A percentile compares a stretch with the other conserved stretches of the same genome.
Conservation (phyloP, 2,329 filamentous ascomycete genomes). For the Claviceps pazoutovae region DNA sequence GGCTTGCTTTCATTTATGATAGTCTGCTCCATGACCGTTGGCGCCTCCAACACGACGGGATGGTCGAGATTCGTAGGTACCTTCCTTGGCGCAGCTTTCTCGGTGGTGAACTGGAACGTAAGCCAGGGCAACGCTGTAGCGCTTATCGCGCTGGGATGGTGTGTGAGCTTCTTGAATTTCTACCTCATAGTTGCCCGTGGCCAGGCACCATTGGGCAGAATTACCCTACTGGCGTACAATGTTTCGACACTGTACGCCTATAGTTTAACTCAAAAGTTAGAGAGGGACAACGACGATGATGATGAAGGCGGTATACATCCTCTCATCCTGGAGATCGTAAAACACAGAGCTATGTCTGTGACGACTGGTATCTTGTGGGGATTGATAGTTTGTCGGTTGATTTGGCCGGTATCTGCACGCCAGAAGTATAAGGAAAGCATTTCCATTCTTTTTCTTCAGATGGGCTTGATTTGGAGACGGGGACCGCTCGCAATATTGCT, state of each 20-base stretch:
- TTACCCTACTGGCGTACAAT: constrained; percentile 87
- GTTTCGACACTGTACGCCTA: constrained; percentile 84
- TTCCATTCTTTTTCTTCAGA: constrained; percentile 72
- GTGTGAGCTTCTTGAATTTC: constrained; percentile 65
- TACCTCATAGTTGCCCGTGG: constrained; percentile 70
- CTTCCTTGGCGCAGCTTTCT: constrained; percentile 58
- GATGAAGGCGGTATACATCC: constrained; percentile 71
- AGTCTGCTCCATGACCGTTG: constrained; percentile 89
- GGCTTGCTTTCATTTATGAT: constrained; percentile 91
- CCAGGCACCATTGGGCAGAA: constrained; percentile 75
- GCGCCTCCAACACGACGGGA: constrained; percentile 80
- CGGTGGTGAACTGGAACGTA: constrained; percentile 61
- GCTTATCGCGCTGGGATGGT: constrained; percentile 62
- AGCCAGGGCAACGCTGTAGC: constrained; percentile 56
- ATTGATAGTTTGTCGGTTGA: constrained; percentile 66
- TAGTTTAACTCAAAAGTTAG: constrained; percentile 61
- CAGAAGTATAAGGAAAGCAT: constrained; percentile 74
- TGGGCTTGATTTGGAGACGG: constrained; percentile 86
- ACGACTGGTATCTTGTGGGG: constrained; percentile 76
- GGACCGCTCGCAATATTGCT: constrained; percentile 68
- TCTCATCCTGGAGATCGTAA: constrained; percentile 67
- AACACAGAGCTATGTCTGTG: constrained; percentile 72
- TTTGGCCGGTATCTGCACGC: constrained; percentile 82
- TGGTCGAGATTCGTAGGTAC: constrained; percentile 72
- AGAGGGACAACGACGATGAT: constrained; percentile 58